phyloP scores from a whole-genome alignment of 805 yeast species.

The Starmera amethionina region DNA sequence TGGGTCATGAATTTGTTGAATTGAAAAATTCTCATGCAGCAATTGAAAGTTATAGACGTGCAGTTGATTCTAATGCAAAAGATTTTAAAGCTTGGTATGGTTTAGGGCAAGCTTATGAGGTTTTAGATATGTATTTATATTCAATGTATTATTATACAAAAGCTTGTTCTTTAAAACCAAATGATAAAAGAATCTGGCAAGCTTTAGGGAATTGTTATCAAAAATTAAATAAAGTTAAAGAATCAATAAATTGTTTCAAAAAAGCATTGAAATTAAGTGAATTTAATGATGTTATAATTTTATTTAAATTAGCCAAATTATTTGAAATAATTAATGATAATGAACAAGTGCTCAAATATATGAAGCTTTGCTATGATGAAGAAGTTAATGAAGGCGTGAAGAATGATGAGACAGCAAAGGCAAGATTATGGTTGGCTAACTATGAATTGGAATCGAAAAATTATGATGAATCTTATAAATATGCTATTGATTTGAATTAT shows the following conservation, averaged over 20 bases:
- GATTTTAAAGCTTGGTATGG: conserved; percentile 99
- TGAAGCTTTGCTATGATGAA: conserved; percentile 46
- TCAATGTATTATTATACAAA: conserved; percentile 87
- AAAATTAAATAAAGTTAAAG: conserved; percentile 57
- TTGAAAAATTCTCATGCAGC: conserved; percentile 96
- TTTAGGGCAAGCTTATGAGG: conserved; percentile 95
- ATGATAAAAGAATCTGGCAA: conserved; percentile 93
- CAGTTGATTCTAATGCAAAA: conserved; percentile 78
- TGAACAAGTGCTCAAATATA: conserved; percentile 12
- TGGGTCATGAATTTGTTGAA: conserved; percentile 99
- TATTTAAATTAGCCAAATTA: conserved; percentile 60
- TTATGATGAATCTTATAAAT: conserved; percentile 59
- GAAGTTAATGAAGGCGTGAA: conserved; percentile 50
- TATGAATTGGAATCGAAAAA: conserved; percentile 45
- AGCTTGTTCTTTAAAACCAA: conserved; percentile 80
- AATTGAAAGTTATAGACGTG: conserved; percentile 87
- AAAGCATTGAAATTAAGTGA: conserved; percentile 58
- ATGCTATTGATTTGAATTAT: conserved; percentile 59
- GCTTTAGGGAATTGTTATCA: conserved; percentile 88
- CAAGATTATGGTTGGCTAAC: conserved; percentile 80
- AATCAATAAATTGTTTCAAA: conserved; percentile 73
- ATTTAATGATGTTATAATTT: conserved; percentile 42
- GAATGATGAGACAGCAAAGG: conserved; percentile 67
- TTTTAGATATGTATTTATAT: conserved; percentile 87
- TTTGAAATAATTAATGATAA: conserved; percentile 46